phyloP scores from a whole-genome alignment of 176 grass and related monocot species.

The Melocanna baccifera region DNA sequence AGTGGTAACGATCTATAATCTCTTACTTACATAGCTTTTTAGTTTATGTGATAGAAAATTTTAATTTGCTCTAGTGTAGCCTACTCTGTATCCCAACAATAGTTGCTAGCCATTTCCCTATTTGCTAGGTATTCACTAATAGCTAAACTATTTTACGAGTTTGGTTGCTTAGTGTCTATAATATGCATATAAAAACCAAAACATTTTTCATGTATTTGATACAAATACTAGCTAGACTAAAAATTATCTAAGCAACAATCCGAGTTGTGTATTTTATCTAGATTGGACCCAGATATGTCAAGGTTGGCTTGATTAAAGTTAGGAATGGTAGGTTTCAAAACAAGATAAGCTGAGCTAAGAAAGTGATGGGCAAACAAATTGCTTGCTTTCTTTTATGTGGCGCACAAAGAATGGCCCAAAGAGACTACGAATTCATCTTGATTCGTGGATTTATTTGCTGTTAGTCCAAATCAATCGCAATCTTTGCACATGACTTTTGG shows the following conservation, averaged over 20 bases:
- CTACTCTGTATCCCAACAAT: too few relatives aligned
- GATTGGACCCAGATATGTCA: background rate
- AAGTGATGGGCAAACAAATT: background rate
- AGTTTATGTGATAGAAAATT: too few relatives aligned
- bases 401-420: background rate
- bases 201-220: background rate
- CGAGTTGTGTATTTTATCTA: background rate
- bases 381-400: background rate
- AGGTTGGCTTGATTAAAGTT: background rate
- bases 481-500: background rate
- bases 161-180: too few relatives aligned
- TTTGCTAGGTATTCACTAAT: too few relatives aligned
- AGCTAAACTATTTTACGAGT: too few relatives aligned
- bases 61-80: too few relatives aligned
- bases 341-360: background rate
- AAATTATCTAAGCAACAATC: background rate
- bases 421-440: background rate
- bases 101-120: too few relatives aligned
- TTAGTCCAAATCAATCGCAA: background rate
- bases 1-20: too few relatives aligned
- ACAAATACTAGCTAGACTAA: background rate
- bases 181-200: too few relatives aligned
- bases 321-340: background rate
- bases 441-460: background rate
- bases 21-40: too few relatives aligned